Evolutionary conservation across 352 stramenopile genomes (phyloP).

Genomic region (Pythium rishiriense): DNA sequence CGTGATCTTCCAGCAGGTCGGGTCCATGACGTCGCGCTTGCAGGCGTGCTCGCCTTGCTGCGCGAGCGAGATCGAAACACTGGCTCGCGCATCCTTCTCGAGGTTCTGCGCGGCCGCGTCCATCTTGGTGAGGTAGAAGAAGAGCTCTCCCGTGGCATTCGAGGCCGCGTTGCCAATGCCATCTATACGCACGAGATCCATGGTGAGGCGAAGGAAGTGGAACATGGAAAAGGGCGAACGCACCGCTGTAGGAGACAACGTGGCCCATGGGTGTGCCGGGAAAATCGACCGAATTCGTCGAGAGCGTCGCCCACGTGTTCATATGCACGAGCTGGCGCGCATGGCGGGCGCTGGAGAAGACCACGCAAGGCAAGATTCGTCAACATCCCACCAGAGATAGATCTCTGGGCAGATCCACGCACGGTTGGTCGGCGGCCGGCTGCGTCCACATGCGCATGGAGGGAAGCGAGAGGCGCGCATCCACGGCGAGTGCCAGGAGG

Average conservation of each 20-base stretch:
- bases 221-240: background rate
- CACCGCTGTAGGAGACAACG: conserved; percentile 73
- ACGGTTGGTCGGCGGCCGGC: conserved; percentile 19
- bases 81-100: conserved; percentile 51
- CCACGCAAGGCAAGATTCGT: no score
- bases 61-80: conserved; percentile 59
- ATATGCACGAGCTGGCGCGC: conserved; percentile 63
- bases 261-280: conserved; percentile 51
- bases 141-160: conserved; percentile 60
- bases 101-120: conserved; percentile 55
- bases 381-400: no score
- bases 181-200: conserved; percentile 44
- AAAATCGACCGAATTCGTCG: conserved; percentile 62
- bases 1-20: conserved; percentile 72
- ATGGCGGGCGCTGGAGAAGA: conserved; percentile 23
- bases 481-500: background rate
- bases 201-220: background rate
- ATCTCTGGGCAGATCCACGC: no score
- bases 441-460: conserved; percentile 9
- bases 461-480: conserved; percentile 12
- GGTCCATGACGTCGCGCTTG: conserved; percentile 70
- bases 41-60: conserved; percentile 51
- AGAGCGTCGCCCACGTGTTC: conserved; percentile 66
- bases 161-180: conserved; percentile 46
- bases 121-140: conserved; percentile 69